phyloP scores from a whole-genome alignment of 208 protist genomes.

The Crithidia acanthocephali region DNA sequence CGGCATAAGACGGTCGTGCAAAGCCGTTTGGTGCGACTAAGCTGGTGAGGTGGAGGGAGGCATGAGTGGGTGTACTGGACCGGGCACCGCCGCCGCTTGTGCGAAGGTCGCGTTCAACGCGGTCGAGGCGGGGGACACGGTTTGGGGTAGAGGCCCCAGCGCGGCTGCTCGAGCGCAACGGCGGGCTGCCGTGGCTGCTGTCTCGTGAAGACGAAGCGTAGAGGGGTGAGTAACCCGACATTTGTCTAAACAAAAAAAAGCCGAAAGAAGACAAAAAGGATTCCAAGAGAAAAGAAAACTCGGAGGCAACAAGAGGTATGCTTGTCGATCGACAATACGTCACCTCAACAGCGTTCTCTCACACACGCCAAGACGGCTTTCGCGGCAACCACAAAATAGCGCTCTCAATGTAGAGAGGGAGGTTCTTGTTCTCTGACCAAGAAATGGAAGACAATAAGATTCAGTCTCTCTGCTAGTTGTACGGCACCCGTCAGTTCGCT shows the following conservation, averaged over 20 bases:
- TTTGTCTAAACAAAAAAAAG: background rate
- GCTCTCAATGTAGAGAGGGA: no score
- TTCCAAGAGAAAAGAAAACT: no score
- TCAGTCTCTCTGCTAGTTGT: no score
- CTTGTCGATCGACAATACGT: no score
- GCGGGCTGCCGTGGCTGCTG: background rate
- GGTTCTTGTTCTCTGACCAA: no score
- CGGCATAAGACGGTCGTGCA: constrained; percentile 9
- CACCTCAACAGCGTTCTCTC: no score
- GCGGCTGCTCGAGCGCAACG: background rate
- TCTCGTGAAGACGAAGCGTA: background rate
- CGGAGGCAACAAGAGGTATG: no score
- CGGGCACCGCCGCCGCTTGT: background rate
- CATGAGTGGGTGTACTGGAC: background rate
- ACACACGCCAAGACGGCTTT: no score
- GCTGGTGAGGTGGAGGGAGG: background rate
- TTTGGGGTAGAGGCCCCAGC: background rate
- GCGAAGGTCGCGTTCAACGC: background rate
- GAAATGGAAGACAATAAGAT: no score
- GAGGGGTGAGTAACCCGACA: background rate
- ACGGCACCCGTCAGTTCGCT: no score
- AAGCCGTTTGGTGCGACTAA: constrained; percentile 4
- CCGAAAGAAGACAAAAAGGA: no score
- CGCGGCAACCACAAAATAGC: no score
- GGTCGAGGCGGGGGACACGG: background rate